Conservation (phyloP, 164 flowering plant genomes). For the Berberis thunbergii region DNA sequence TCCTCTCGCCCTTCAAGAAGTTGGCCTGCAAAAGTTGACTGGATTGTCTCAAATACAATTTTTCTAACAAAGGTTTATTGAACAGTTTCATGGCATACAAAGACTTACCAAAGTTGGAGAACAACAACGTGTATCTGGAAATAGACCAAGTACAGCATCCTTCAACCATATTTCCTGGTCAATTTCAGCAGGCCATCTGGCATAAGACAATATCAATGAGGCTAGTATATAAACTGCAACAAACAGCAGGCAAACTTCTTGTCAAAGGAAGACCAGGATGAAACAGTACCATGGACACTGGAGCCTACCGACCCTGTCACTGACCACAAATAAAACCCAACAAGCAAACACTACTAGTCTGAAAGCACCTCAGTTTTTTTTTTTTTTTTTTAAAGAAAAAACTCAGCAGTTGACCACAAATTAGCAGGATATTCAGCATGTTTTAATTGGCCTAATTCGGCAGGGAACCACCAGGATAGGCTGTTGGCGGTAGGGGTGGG, state of each 20-base stretch:
- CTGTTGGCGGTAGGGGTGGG: too few species aligned
- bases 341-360: too few species aligned
- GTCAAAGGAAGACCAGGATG: not conserved
- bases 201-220: constrained; percentile 30
- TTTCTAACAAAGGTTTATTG: constrained; percentile 1
- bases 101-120: constrained; percentile 79
- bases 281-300: not conserved
- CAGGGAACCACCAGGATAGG: too few species aligned
- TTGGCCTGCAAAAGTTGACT: constrained; percentile 39
- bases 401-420: too few species aligned
- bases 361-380: too few species aligned
- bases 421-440: too few species aligned
- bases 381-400: too few species aligned
- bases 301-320: not conserved
- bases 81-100: not conserved
- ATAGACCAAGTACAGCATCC: constrained; percentile 61
- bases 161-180: constrained; percentile 89
- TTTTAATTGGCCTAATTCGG: too few species aligned
- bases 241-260: constrained; percentile 2
- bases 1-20: constrained; percentile 59
- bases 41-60: not conserved
- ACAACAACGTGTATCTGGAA: constrained; percentile 79
- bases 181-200: constrained; percentile 36
- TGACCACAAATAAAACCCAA: not conserved
- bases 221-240: constrained; percentile 7